Base-by-base conservation (phyloP, 2,329 filamentous ascomycete genomes). In the Xylariaceae sp. region DNA sequence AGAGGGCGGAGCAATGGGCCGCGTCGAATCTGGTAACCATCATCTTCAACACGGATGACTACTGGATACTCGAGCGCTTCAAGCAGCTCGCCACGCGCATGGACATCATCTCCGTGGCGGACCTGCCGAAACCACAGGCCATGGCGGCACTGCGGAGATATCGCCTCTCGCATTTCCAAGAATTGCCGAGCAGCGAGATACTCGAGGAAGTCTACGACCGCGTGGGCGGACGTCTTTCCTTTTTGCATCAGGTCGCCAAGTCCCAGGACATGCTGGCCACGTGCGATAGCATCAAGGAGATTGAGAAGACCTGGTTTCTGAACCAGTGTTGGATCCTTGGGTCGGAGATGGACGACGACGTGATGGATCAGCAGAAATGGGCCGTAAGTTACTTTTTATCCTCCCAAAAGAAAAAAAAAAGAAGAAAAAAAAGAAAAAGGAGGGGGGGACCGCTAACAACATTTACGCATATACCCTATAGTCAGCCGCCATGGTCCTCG, bases 331-430 rank as follows among this genome's bases (percentile, higher is more conserved):
- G 87, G 76, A 88, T 91, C 51, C 76, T 91, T 1, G 88, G 88
- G 19, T 76, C 74, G 57, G 84, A 86, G 60, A 91, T 87, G 86
- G 94, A 97, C 64, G 94, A 97, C 71, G 94, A 99, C 68, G 94
- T 96, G 63, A 97, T 97, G 86, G 90, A 96, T 67, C 89, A 96
- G 71, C 91, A 97, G 69, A 96, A 97, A 71, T 96, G 90, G 77
- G 89, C 91, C 45, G 87, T 90, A 76, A 73, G 85, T 81, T 8
- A 19, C 6, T 3, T 9, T n/a, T 4, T 29, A 30, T 27, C 41
- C 9, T 19, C 6, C 39, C 11, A 9, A 12, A 6, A 30, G 7
- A 19, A 19, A 19, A 19, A 19, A 19, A 19, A 19, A 19, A 19
- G 19, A 19, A 19, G 19, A 19, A 19, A 19, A 19, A 19, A 19